phyloP scores from a whole-genome alignment of 352 stramenopile genomes.

The Phytophthora nicotianae region DNA sequence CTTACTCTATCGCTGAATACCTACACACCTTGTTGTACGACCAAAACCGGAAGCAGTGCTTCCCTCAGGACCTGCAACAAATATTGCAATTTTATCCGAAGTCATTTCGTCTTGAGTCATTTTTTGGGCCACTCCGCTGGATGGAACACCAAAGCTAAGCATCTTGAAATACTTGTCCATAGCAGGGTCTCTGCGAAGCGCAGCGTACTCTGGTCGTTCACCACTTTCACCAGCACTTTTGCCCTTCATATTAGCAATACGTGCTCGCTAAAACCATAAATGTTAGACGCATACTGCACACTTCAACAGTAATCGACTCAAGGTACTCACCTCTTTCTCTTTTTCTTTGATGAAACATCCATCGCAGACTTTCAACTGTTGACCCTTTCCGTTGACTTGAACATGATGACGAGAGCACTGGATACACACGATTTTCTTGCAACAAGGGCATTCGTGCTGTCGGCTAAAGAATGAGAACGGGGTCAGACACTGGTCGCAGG shows the following conservation, averaged over 20 bases:
- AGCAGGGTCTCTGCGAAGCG: constrained; percentile 55
- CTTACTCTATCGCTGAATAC: neutral
- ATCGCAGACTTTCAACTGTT: constrained; percentile 67
- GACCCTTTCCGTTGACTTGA: constrained; percentile 45
- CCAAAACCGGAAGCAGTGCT: constrained; percentile 5
- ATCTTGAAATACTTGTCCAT: constrained; percentile 91
- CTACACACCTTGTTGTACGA: constrained; percentile 6
- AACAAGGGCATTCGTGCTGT: constrained; percentile 56
- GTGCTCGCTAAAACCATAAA: constrained; percentile 39
- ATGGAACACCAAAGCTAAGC: constrained; percentile 75
- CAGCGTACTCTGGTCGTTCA: constrained; percentile 60
- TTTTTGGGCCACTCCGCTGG: constrained; percentile 73
- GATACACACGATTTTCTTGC: constrained; percentile 58
- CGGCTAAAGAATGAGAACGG: constrained; percentile 81
- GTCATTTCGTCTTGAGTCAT: constrained; percentile 81
- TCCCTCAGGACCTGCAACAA: constrained; percentile 54
- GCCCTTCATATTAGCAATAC: constrained; percentile 28
- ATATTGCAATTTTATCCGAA: constrained; percentile 61
- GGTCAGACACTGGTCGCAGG: constrained; percentile 60
- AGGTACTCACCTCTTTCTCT: constrained; percentile 53
- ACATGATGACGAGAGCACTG: constrained; percentile 62
- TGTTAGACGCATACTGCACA: constrained; percentile 12
- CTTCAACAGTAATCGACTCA: neutral
- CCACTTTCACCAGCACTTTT: constrained; percentile 9
- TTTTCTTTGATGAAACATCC: constrained; percentile 79